phyloP scores from a whole-genome alignment of 1,284 basidiomycete genomes.

The Paramarasmius palmivorus region DNA sequence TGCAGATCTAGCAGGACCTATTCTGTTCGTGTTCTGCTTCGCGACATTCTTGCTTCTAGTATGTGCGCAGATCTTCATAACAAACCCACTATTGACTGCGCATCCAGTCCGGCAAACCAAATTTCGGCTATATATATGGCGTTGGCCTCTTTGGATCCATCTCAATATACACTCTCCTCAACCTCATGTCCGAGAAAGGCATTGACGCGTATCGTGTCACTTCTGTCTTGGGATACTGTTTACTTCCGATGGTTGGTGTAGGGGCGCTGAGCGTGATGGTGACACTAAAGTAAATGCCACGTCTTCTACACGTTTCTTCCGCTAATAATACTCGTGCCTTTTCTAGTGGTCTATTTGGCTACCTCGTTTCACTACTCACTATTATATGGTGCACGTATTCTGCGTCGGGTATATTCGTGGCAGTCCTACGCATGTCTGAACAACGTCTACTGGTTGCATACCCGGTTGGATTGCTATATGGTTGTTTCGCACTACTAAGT shows the following conservation, averaged over 20 bases:
- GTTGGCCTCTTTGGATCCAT: slow-evolving; percentile 92
- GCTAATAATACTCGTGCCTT: slow-evolving; percentile 1
- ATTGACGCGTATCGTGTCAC: slow-evolving; percentile 97
- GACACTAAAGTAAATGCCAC: slow-evolving; percentile 78
- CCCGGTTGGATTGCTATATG: slow-evolving; percentile 88
- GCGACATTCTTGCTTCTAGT: slow-evolving; percentile 90
- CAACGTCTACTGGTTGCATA: slow-evolving; percentile 93
- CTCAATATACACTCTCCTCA: slow-evolving; percentile 95
- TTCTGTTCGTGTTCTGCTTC: slow-evolving; percentile 94
- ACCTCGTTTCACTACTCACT: slow-evolving; percentile 76
- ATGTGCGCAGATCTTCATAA: slow-evolving; percentile 33
- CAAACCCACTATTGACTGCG: slow-evolving; percentile 2
- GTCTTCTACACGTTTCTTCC: slow-evolving; percentile 6
- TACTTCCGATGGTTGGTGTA: slow-evolving; percentile 96
- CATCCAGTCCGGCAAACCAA: slow-evolving; percentile 90
- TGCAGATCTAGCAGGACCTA: slow-evolving; percentile 94
- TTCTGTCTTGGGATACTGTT: slow-evolving; percentile 95
- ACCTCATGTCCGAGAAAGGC: slow-evolving; percentile 94
- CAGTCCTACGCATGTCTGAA: slow-evolving; percentile 90
- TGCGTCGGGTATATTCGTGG: slow-evolving; percentile 92
- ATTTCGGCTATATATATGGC: slow-evolving; percentile 99
- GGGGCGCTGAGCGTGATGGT: slow-evolving; percentile 88
- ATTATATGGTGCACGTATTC: slow-evolving; percentile 96
- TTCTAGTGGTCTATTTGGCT: slow-evolving; percentile 76
- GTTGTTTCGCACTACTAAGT: slow-evolving; percentile 88